Evolutionary conservation across 495 filamentous ascomycete species (phyloP).

Genomic region (Hyaloscypha variabilis): DNA sequence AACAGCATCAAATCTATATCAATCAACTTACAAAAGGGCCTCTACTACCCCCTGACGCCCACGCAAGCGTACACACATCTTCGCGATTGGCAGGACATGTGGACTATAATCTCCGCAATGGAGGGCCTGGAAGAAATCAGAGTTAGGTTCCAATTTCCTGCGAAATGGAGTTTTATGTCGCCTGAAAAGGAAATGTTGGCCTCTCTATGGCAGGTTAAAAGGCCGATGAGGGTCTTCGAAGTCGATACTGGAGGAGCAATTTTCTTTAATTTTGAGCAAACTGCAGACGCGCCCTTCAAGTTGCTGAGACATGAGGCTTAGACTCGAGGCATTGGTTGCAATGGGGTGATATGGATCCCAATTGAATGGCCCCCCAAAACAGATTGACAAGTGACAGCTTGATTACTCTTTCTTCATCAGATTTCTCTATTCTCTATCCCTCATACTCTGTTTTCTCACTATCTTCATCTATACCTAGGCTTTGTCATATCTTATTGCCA

Average conservation of each 20-base stretch:
- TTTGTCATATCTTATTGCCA: not conserved
- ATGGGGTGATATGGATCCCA: not conserved
- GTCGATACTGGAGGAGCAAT: not conserved
- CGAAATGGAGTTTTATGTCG: not conserved
- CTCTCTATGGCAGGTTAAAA: not conserved
- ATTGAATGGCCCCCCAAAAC: not conserved
- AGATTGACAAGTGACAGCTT: not conserved
- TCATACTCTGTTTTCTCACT: not conserved
- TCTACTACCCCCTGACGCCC: not conserved
- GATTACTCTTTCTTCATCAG: not conserved
- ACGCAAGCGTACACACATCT: not conserved
- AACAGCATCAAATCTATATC: constrained; percentile 9
- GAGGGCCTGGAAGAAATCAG: constrained; percentile 13
- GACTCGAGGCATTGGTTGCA: not conserved
- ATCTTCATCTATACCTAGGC: not conserved
- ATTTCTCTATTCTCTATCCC: not conserved
- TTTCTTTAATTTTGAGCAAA: not conserved
- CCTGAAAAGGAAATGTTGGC: constrained; percentile 11
- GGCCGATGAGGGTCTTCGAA: constrained; percentile 10
- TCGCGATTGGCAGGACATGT: constrained; percentile 3
- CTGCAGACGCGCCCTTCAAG: not conserved
- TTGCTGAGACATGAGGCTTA: not conserved
- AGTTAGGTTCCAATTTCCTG: constrained; percentile 3
- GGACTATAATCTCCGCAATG: constrained; percentile 8
- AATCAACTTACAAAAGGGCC: constrained; percentile 2